Evolutionary conservation across 345 rosid species (phyloP).

Genomic region (Gossypium thurberi): DNA sequence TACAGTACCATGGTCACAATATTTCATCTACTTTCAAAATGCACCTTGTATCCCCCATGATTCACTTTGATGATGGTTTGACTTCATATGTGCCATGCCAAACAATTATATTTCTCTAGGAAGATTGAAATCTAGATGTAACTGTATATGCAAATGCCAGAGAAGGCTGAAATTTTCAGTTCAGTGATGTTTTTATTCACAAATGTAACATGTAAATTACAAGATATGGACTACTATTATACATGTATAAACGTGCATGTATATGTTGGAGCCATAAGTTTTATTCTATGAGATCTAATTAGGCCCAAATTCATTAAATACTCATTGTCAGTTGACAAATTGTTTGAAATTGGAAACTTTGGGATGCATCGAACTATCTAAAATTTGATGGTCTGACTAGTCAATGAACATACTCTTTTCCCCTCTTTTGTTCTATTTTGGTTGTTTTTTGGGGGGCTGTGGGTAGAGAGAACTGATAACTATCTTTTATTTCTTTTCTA

Average conservation of each 20-base stretch:
- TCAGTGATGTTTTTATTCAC: not conserved
- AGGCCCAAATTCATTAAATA: not conserved
- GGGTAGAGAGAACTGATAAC: not conserved
- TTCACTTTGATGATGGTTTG: not conserved
- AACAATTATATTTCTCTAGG: not conserved
- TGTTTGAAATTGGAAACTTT: constrained; percentile 1
- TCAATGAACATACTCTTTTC: not conserved
- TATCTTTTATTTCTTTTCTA: constrained; percentile 6
- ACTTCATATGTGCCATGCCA: not conserved
- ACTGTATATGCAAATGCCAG: not conserved
- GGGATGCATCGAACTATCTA: too few species aligned
- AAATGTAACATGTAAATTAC: not conserved
- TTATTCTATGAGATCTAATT: not conserved
- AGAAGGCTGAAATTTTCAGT: not conserved
- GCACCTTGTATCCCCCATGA: not conserved
- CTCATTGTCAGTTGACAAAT: not conserved
- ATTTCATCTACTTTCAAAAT: not conserved
- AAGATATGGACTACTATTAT: not conserved
- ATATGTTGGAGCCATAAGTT: not conserved
- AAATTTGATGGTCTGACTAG: not conserved
- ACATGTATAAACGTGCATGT: not conserved
- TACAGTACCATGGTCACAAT: not conserved
- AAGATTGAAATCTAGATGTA: not conserved
- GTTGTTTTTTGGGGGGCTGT: not conserved
- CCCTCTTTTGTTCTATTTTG: not conserved